phyloP scores from a whole-genome alignment of 129 eudicot genomes.

The Logfia minima region DNA sequence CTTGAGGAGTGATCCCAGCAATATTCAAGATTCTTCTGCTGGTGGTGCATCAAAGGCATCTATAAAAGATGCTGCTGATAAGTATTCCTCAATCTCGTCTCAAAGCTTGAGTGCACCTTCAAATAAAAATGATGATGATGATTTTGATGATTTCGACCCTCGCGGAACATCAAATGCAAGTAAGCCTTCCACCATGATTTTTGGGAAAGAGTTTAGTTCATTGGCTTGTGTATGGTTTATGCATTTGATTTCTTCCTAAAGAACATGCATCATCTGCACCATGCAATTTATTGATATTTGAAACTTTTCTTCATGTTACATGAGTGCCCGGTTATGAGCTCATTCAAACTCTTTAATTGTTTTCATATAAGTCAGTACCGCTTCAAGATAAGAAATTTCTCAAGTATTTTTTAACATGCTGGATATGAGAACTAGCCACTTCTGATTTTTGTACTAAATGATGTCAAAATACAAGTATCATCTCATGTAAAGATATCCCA shows the following conservation, averaged over 20 bases:
- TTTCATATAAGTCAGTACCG: not conserved
- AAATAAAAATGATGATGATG: slow-evolving; percentile 70
- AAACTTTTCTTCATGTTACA: not conserved
- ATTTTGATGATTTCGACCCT: slow-evolving; percentile 95
- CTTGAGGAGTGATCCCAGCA: slow-evolving; percentile 48
- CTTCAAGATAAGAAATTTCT: not conserved
- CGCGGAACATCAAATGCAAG: slow-evolving; percentile 77
- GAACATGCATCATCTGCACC: not conserved
- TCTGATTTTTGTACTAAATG: not conserved
- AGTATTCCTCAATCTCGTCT: slow-evolving; percentile 45
- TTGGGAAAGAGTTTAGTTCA: not conserved
- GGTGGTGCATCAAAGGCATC: slow-evolving; percentile 45
- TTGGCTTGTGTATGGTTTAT: not conserved
- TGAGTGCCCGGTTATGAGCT: not conserved
- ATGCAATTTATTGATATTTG: not conserved
- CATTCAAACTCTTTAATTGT: not conserved
- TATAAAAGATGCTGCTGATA: slow-evolving; percentile 41
- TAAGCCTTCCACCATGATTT: slow-evolving; percentile 44
- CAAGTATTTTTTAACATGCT: not conserved
- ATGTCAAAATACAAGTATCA: not conserved
- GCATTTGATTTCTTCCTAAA: not conserved
- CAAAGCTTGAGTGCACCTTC: slow-evolving; percentile 52
- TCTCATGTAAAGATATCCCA: not conserved
- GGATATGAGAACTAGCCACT: not conserved
- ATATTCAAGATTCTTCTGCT: slow-evolving; percentile 47